Evolutionary conservation across 495 filamentous ascomycete genomes (phyloP).

Genomic region (Jackrogersella multiformis): DNA sequence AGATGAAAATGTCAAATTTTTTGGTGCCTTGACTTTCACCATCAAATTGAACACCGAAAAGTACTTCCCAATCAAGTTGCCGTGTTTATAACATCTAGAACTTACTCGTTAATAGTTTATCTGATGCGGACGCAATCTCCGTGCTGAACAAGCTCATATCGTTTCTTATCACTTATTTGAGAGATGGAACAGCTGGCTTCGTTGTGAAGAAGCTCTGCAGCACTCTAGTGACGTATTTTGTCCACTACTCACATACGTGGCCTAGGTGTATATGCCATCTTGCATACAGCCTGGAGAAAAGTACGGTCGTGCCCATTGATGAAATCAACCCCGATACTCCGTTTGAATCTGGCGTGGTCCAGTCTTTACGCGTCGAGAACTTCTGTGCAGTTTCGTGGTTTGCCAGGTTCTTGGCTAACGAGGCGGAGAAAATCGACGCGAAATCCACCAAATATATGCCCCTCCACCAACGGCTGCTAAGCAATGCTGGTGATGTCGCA

Average conservation of each 20-base stretch:
- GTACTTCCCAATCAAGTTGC: slow-evolving; percentile 52
- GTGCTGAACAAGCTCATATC: slow-evolving; percentile 75
- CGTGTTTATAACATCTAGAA: slow-evolving; percentile 49
- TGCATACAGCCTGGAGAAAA: slow-evolving; percentile 66
- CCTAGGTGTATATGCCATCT: slow-evolving; percentile 73
- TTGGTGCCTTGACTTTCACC: slow-evolving; percentile 91
- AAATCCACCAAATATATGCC: slow-evolving; percentile 62
- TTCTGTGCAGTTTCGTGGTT: slow-evolving; percentile 76
- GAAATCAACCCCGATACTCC: slow-evolving; percentile 60
- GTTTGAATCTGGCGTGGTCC: slow-evolving; percentile 63
- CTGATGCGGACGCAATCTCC: slow-evolving; percentile 65
- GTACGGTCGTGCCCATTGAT: slow-evolving; percentile 57
- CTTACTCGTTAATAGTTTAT: slow-evolving; percentile 59
- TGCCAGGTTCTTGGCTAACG: slow-evolving; percentile 75
- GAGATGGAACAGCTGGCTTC: slow-evolving; percentile 66
- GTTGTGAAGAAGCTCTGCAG: slow-evolving; percentile 86
- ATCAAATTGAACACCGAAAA: slow-evolving; percentile 90
- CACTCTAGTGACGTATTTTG: slow-evolving; percentile 80
- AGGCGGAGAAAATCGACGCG: slow-evolving; percentile 72
- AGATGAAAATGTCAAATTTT: slow-evolving; percentile 82
- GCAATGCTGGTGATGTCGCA: slow-evolving; percentile 62
- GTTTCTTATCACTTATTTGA: slow-evolving; percentile 70
- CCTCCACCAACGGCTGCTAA: slow-evolving; percentile 59
- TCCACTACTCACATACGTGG: slow-evolving; percentile 76
- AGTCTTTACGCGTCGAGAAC: slow-evolving; percentile 62